Evolutionary conservation across 768 basidiomycete species (phyloP), one percentile per base, ranked within the genome.

Genomic region (Pleurotus salmoneostramineus): DNA sequence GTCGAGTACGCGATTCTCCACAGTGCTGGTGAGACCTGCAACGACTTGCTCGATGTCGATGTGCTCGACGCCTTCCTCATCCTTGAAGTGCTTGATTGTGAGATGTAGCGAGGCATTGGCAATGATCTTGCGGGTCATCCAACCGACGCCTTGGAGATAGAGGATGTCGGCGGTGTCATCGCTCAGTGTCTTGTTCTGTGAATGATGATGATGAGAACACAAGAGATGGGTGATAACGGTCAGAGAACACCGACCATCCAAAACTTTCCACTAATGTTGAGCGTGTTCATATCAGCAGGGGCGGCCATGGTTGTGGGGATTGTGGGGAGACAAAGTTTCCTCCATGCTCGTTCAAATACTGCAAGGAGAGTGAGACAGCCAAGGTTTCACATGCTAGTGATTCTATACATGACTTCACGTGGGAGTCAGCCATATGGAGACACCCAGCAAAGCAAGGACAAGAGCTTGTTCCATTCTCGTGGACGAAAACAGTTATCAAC

Each of bases 121-220:
- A 64, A 93, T 91, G 27, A 80, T 79, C 58, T 78, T 84, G 62
- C 91, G 83, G 62, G 75, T 87, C 47, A 85, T 58, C 90, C 90
- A 93, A 35, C 84, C 68, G 34, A 93, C 77, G 50, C 91, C 91
- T 67, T 92, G 91, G 2, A 87, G 74, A 34, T 69, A 66, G 43
- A 93, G 82, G 60, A 93, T 85, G 31, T 76, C 75, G 54, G 91
- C 89, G 4, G 78, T 77, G 33, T 66, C 63, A 62, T 86, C 88
- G 42, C 84, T 87, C 55, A 90, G 77, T 1, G 73, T 45, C 70
- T 87, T 91, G 76, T 88, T 90, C 90, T 91, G 59, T 31, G 21
- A 27, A 32, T 56, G 4, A 56, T 11, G n/a, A 14, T 27, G 35
- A 31, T 46, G 45, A 15, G 15, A 40, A 6, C n/a, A 36, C 50